Evolutionary conservation across 192 early-diverging fungal species (phyloP).

Genomic region (Backusella morwellensis): DNA sequence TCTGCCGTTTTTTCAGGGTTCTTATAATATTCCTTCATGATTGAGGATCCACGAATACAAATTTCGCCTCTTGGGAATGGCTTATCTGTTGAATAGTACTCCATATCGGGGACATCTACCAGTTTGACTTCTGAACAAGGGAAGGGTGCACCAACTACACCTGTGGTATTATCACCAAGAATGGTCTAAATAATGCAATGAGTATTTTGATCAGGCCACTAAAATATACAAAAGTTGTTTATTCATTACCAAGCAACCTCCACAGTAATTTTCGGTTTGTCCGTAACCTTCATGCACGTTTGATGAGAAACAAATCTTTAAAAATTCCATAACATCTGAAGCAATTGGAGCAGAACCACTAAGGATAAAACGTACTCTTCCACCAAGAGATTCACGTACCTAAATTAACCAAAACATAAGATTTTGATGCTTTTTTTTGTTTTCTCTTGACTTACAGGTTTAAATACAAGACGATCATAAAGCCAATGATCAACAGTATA

Average conservation of each 20-base stretch:
- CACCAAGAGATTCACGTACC: constrained; percentile 70
- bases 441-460: constrained; percentile 42
- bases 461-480: constrained; percentile 76
- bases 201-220: neutral
- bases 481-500: constrained; percentile 57
- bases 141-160: constrained; percentile 77
- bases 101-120: constrained; percentile 85
- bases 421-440: neutral
- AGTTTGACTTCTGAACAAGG: constrained; percentile 80
- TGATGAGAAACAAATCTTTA: constrained; percentile 79
- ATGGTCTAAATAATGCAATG: constrained; percentile 15
- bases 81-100: constrained; percentile 75
- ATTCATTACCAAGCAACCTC: constrained; percentile 33
- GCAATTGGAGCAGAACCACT: constrained; percentile 86
- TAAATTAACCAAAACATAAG: constrained; percentile 14
- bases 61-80: constrained; percentile 90
- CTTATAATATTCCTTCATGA: constrained; percentile 86
- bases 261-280: constrained; percentile 75
- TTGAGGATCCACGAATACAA: constrained; percentile 71
- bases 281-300: constrained; percentile 87
- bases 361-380: constrained; percentile 71
- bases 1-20: constrained; percentile 82
- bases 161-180: constrained; percentile 39
- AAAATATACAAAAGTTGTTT: neutral
- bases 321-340: constrained; percentile 79